Evolutionary conservation across 2,329 filamentous ascomycete genomes (phyloP), one percentile per base, ranked within the genome.

Genomic region (Paecilomyces sp.): DNA sequence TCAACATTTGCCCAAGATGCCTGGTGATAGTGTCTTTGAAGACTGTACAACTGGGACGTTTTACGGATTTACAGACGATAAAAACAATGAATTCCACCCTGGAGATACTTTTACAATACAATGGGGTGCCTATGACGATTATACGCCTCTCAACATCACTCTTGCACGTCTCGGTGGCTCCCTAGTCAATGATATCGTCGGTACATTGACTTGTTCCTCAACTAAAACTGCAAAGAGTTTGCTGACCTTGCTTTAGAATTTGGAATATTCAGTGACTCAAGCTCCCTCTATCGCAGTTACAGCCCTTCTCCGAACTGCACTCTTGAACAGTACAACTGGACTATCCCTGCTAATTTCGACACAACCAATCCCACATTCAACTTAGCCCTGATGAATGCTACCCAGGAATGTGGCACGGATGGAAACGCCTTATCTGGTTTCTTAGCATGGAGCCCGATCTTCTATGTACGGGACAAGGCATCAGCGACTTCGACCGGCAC

Each of bases 281-380:
- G 36, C n/a, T 41, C 36, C 1, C 36, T 41, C 36, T 41, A 41
- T 12, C 36, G 36, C 15, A 15, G 13, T 41, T 41, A 41, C 7
- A 41, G 36, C n/a, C 13, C 36, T 6, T 41, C 36, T 6, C 3
- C 13, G n/a, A 41, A 41, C n/a, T 41, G 36, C n/a, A 41, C 36
- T 15, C 36, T 41, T 5, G 36, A 41, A 41, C 36, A 41, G 36
- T 41, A 41, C 36, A 41, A 41, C 15, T 41, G 36, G 36, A 41
- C 36, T 15, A 41, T 41, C n/a, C 36, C 36, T n/a, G 36, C 36
- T 41, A n/a, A 15, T 41, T 41, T 41, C 36, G n/a, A 41, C 13
- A 41, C 36, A 3, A 41, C 36, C 3, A 41, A n/a, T n/a, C 36
- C 36, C 7, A 82, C 2, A n/a, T 41, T n/a, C 36, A 41, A n/a